Base-by-base conservation (phyloP, 2,329 filamentous ascomycete species). In the Escovopsis sp. region DNA sequence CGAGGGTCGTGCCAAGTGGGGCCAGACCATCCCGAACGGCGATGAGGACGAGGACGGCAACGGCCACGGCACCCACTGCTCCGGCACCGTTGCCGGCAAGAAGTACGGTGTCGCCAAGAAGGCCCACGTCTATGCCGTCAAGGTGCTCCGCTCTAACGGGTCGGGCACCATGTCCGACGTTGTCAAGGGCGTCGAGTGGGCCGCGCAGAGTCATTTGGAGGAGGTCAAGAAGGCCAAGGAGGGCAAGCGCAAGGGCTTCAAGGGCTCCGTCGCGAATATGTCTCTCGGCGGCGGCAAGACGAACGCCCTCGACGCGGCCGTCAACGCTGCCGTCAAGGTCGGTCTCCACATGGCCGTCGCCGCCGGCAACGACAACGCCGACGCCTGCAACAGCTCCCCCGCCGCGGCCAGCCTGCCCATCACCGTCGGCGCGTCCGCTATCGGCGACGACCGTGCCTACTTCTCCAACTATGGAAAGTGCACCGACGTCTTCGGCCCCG, bases 401-500 rank as follows among this genome's bases (percentile, higher is more conserved):
- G 92, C 90, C 52, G 83, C 88, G 44, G 86, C 92, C 49, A 70
- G 75, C 51, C 85, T 92, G 54, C 87, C 90, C 47, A 76, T 98
- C 58, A 98, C 90, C 39, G 90, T 98, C 44, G 92, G 88, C 62
- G 90, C 90, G 47, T 93, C 86, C 31, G 90, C 84, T 48, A 75
- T 98, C 41, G 76, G 80, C 53, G 90, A 98, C 57, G 84, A 85
- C 70, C 88, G 90, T 64, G 90, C 90, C 46, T 98, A 96, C 76
- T 98, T 98, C 78, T 98, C 92, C 76, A 98, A 98, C 82, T 96
- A 79, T 62, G 90, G 90, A 61, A 90, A 88, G 72, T 98, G 90
- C 75, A 94, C 88, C 59, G 90, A 98, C 64, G 94, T 98, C 71
- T 98, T 98, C 54, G 90, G 87, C 44, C 90, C 90, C 41, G 90